Evolutionary conservation across 2,329 filamentous ascomycete genomes (phyloP).

Genomic region (Didymella segeticola): DNA sequence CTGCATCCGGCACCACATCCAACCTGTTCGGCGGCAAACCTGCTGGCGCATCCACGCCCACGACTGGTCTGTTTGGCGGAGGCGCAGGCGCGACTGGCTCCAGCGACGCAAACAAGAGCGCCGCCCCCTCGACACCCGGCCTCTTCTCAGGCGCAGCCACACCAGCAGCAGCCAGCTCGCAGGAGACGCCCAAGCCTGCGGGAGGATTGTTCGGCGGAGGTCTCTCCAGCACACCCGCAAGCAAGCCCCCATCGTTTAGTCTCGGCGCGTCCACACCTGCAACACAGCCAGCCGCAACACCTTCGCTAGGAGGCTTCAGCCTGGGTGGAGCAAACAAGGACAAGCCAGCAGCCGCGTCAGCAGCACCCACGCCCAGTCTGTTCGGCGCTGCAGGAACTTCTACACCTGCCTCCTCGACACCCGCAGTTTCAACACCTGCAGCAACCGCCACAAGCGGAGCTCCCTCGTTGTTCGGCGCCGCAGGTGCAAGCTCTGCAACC

Average conservation of each 20-base stretch:
- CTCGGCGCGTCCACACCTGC: slow-evolving; percentile 34
- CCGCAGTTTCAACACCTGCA: slow-evolving; percentile 28
- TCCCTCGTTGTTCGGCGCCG: slow-evolving; percentile 28
- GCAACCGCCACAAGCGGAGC: slow-evolving; percentile 27
- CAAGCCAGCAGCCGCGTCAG: slow-evolving; percentile 32
- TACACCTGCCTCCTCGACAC: slow-evolving; percentile 23
- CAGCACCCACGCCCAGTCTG: slow-evolving; percentile 26
- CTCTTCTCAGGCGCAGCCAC: slow-evolving; percentile 33
- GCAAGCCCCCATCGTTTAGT: slow-evolving; percentile 36
- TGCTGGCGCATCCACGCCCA: slow-evolving; percentile 28
- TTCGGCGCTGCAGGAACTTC: slow-evolving; percentile 27
- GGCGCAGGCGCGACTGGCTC: slow-evolving; percentile 34
- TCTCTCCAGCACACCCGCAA: slow-evolving; percentile 39
- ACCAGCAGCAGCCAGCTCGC: slow-evolving; percentile 39
- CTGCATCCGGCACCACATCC: slow-evolving; percentile 33
- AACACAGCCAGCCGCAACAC: slow-evolving; percentile 31
- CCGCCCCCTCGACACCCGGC: slow-evolving; percentile 29
- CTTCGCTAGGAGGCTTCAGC: slow-evolving; percentile 19
- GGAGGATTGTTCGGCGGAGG: slow-evolving; percentile 35
- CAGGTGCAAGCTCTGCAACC: slow-evolving; percentile 26
- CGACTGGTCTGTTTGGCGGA: slow-evolving; percentile 28
- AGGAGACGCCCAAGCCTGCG: slow-evolving; percentile 42
- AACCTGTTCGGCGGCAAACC: slow-evolving; percentile 41
- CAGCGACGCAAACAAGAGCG: slow-evolving; percentile 42
- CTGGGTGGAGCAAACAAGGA: slow-evolving; percentile 30